phyloP scores from a whole-genome alignment of 305 asterid genomes.

The Fraxinus sp. region DNA sequence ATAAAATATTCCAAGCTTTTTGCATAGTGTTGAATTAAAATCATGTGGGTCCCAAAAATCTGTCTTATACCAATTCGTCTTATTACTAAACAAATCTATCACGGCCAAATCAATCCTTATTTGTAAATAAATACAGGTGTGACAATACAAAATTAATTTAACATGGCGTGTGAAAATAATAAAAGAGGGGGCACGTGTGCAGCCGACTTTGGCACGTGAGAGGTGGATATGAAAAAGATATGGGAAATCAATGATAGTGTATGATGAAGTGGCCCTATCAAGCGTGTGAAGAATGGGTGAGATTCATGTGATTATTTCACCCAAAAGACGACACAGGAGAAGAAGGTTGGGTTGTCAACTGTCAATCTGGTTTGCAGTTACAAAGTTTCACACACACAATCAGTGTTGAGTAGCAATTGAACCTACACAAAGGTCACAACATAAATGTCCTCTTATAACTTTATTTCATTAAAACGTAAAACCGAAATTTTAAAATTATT shows the following conservation, averaged over 20 bases:
- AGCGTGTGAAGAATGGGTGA: constrained; percentile 57
- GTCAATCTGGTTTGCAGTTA: constrained; percentile 47
- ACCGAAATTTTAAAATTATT: neutral
- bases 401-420: constrained; percentile 7
- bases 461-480: neutral
- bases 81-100: neutral
- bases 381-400: constrained; percentile 14
- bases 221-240: constrained; percentile 16
- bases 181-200: constrained; percentile 34
- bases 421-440: neutral
- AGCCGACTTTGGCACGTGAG: constrained; percentile 34
- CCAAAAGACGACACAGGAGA: constrained; percentile 41
- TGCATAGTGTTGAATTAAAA: neutral
- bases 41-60: neutral
- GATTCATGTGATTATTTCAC: constrained; percentile 59
- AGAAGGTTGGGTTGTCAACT: constrained; percentile 54
- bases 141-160: neutral
- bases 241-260: neutral
- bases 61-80: neutral
- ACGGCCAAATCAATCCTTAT: neutral
- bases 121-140: neutral
- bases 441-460: neutral
- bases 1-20: neutral
- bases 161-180: neutral
- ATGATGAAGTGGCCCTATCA: constrained; percentile 37